Evolutionary conservation across 805 yeast genomes (phyloP).

Genomic region (Yarrowia sp.): DNA sequence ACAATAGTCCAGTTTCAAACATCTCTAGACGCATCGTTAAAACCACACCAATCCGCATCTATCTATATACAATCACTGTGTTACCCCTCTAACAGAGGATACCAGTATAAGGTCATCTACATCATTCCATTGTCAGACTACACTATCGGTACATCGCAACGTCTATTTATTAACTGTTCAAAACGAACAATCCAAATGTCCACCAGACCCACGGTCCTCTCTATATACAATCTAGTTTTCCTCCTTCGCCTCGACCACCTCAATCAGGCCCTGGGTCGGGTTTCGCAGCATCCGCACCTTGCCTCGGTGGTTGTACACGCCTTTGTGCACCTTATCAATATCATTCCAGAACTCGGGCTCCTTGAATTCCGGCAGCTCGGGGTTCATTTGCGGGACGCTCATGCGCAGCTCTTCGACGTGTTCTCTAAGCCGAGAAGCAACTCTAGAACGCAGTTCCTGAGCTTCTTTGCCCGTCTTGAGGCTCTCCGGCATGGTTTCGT

Average conservation of each 20-base stretch:
- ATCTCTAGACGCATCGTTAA: too few species aligned
- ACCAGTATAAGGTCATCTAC: too few species aligned
- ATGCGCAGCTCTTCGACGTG: constrained; percentile 47
- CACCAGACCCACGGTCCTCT: not conserved
- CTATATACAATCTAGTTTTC: not conserved
- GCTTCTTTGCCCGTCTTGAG: constrained; percentile 66
- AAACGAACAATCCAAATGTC: not conserved
- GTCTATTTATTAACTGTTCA: too few species aligned
- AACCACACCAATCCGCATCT: too few species aligned
- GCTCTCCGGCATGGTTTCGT: constrained; percentile 56
- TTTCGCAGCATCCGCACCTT: constrained; percentile 4
- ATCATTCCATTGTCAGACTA: too few species aligned
- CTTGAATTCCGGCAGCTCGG: constrained; percentile 1
- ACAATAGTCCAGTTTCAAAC: too few species aligned
- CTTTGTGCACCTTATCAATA: not conserved
- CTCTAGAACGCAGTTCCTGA: constrained; percentile 58
- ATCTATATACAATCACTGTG: too few species aligned
- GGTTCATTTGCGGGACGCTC: not conserved
- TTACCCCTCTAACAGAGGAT: too few species aligned
- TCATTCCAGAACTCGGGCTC: constrained; percentile 22
- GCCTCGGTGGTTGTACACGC: not conserved
- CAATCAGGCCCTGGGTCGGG: constrained; percentile 1
- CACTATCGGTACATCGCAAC: too few species aligned
- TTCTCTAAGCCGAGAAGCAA: constrained; percentile 67
- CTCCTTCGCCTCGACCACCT: not conserved